A percentile compares a stretch with the other conserved stretches of the same genome.
Evolutionary conservation across 2,329 filamentous ascomycete species (phyloP).

Genomic region (Ceratocystis cubensis): DNA sequence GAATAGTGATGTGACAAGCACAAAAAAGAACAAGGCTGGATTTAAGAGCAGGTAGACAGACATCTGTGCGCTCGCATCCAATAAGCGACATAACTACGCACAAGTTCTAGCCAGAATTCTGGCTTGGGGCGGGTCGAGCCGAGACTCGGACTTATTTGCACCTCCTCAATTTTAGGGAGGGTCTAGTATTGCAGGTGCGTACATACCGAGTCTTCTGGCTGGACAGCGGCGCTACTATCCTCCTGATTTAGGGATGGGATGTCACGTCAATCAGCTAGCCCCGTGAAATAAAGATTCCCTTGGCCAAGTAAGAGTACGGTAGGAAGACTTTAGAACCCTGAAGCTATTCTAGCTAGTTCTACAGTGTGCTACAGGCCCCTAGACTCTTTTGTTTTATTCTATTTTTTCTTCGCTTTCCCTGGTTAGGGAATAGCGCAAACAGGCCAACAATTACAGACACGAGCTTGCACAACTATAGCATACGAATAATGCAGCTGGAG

Average conservation of each 20-base stretch:
- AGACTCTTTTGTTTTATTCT: background rate
- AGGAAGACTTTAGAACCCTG: constrained; percentile 1
- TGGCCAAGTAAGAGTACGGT: background rate
- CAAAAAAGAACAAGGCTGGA: background rate
- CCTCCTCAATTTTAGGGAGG: background rate
- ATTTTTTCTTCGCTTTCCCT: background rate
- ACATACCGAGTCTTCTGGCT: no score
- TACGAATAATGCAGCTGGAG: no score
- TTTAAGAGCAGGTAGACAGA: background rate
- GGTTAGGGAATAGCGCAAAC: no score
- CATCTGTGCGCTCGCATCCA: background rate
- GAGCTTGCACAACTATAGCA: no score
- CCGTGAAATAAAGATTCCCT: no score
- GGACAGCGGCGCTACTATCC: no score
- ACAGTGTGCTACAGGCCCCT: background rate
- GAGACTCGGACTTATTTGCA: background rate
- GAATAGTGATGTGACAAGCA: background rate
- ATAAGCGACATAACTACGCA: background rate
- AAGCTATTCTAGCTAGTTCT: background rate
- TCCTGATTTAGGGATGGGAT: no score
- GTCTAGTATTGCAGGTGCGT: background rate
- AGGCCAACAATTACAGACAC: no score
- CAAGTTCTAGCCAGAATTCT: background rate
- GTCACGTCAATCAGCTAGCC: no score
- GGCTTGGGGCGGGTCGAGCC: constrained; percentile 1